These are phyloP conservation scores for Aureobasidium mangrovei DNA, from an alignment of 2,329 filamentous ascomycete species.

Conservation along the genomic window DNA sequence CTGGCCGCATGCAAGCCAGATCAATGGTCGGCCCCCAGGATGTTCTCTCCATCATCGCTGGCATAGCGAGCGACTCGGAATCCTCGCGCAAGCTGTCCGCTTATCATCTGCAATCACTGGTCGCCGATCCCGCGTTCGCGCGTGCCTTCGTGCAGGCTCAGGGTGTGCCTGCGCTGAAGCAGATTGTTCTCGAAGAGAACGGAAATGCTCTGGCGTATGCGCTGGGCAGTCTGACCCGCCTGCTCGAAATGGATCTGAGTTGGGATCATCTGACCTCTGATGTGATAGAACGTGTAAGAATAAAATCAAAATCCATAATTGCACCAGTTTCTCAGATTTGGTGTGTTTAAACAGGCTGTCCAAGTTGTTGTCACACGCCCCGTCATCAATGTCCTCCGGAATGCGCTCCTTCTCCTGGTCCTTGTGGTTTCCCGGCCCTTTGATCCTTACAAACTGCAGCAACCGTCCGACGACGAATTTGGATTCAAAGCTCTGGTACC, in stretches of 20 bases:
- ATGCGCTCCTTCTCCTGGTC: slow-evolving; percentile 93
- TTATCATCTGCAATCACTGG: slow-evolving; percentile 92
- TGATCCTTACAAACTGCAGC: slow-evolving; percentile 13
- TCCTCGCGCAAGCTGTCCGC: slow-evolving; percentile 96
- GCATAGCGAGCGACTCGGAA: slow-evolving; percentile 62
- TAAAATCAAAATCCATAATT: not conserved
- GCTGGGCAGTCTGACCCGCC: slow-evolving; percentile 73
- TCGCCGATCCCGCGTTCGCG: slow-evolving; percentile 92
- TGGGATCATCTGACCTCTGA: slow-evolving; percentile 82
- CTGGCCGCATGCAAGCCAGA: not conserved
- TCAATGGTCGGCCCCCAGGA: slow-evolving; percentile 27
- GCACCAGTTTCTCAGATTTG: slow-evolving; percentile 11
- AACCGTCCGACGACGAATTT: slow-evolving; percentile 55
- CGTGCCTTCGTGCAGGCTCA: slow-evolving; percentile 91
- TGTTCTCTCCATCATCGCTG: slow-evolving; percentile 37
- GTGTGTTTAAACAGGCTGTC: slow-evolving; percentile 48
- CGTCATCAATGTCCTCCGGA: slow-evolving; percentile 91
- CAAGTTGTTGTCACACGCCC: slow-evolving; percentile 91
- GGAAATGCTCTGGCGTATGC: slow-evolving; percentile 96
- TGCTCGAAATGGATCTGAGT: slow-evolving; percentile 94
- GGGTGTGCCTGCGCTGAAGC: slow-evolving; percentile 70
- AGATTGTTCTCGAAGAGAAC: slow-evolving; percentile 72
- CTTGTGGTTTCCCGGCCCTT: slow-evolving; percentile 80
- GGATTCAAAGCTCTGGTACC: slow-evolving; percentile 90
- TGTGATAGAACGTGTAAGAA: slow-evolving; percentile 54